Evolutionary conservation across 345 rosid species (phyloP).

Genomic region (Bruguiera gymnorhiza): DNA sequence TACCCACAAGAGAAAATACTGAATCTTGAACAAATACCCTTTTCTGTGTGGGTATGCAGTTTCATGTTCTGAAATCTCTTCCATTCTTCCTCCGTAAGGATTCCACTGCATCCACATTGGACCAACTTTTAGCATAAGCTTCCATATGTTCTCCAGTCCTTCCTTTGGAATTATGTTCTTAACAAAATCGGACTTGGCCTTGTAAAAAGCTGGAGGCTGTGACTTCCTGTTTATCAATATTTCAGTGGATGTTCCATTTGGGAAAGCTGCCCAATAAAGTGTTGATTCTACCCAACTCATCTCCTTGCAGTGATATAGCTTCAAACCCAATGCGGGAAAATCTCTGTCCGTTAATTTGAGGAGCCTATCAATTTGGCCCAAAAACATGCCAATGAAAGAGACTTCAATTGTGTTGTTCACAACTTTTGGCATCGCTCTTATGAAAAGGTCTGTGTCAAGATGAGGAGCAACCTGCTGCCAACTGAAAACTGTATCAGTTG

Average conservation of each 20-base stretch:
- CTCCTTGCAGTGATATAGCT: background rate
- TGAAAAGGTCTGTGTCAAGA: conserved; percentile 21
- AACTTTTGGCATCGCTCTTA: conserved; percentile 4
- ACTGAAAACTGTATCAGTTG: conserved; percentile 3
- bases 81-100: conserved; percentile 22
- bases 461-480: conserved; percentile 20
- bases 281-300: conserved; percentile 4
- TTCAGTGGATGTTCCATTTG: background rate
- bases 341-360: background rate
- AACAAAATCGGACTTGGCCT: conserved; percentile 10
- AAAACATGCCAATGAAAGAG: background rate
- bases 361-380: background rate
- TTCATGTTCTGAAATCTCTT: conserved; percentile 9
- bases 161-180: conserved; percentile 1
- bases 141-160: conserved; percentile 6
- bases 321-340: conserved; percentile 7
- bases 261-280: background rate
- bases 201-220: background rate
- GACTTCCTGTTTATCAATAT: background rate
- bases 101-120: conserved; percentile 14
- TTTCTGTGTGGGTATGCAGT: conserved; percentile 20
- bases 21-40: conserved; percentile 14
- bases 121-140: conserved; percentile 1
- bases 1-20: conserved; percentile 2
- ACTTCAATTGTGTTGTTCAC: background rate